Base-by-base conservation (phyloP, 2,329 filamentous ascomycete genomes). In the Fusarium tanahbumbuense region DNA sequence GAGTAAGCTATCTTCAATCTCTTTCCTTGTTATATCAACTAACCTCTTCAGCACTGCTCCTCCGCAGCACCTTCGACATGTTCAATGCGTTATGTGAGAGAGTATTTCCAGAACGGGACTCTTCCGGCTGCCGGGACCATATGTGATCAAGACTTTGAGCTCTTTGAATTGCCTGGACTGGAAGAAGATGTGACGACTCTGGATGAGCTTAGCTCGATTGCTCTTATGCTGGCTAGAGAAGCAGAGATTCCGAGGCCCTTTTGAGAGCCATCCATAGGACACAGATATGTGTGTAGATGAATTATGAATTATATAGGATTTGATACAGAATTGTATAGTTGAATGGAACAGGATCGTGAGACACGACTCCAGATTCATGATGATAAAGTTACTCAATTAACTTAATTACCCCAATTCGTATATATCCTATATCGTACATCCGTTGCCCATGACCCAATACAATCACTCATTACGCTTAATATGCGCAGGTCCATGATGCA, bases 41-140 rank as follows among this genome's bases (percentile, higher is more conserved):
- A 3, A 37, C 37, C 9, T 13, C 56, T 41, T 49, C 18, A 86
- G 83, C 88, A 89, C 65, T 87, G 85, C 9, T 82, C 80, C 16
- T 73, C 84, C 7, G 77, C 84, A 1, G 80, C 82, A 8, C 78
- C 83, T 1, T 85, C 83, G 2, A 75, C 76, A 1, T 86, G 84
- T 68, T 84, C 83, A 5, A 79, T 81, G 2, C 70, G 67, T n/a
- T 67, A 80, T 20, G 77, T 86, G 12, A 78, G 76, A 7, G 72
- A 74, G 18, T 86, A 86, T 65, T 85, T 86, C 69, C 81, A 84
- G 65, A 68, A 82, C 11, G 84, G 83, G 10, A 75, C 71, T 4
- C 76, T 87, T 2, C 88, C 87, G 0, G 70, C 74, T 4, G 73
- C 78, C 0, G 81, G 81, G 2, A 83, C 83, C 2, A 74, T 82